Evolutionary conservation across 108 stramenopile species (phyloP), one percentile per base, ranked within the genome.

Genomic region (Bacterosira constricta): DNA sequence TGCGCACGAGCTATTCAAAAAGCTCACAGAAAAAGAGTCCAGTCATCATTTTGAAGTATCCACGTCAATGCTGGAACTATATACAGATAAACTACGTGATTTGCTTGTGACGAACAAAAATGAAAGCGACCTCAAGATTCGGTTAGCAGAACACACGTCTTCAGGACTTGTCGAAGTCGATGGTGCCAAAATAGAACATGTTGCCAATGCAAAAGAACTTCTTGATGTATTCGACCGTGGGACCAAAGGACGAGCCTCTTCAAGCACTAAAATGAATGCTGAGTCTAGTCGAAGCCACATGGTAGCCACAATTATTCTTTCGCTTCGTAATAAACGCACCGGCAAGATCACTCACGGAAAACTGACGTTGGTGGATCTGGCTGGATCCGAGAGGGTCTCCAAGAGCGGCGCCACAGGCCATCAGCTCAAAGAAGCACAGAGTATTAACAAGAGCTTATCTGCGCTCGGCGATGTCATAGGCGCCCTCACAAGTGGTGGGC

Each of bases 291-390:
- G 92, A 23, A 83, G 81, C 25, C 92, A 93, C 58, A 69, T 78
- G 55, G 70, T 93, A 44, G 50, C 83, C 3, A 57, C 79, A 1
- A 64, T 90, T 56, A 53, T 80, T 10, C 45, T 86, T 6, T 39
- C 57, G 8, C 34, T 85, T 18, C 71, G 70, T 12, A 83, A 89
- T 68, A 61, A 39, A 34, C 67, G 77, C 27, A 86, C 63, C 21
- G 81, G 83, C 17, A 42, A 53, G 7, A 42, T 64, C 38, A 55
- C 78, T 11, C 57, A 44, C 18, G 92, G 92, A 27, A 87, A 86
- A 49, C 73, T 96, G 20, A 88, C 83, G 26, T 76, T 96, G 57
- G 90, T 93, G 12, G 94, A 96, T 67, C 72, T 96, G 26, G 94
- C 94, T 1, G 94, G 94, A 11, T 76, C 72, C 23, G 94, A 96